These are phyloP conservation scores for Botryotinia calthae DNA, from an alignment of 2,329 filamentous ascomycete genomes.

Conservation along the genomic window DNA sequence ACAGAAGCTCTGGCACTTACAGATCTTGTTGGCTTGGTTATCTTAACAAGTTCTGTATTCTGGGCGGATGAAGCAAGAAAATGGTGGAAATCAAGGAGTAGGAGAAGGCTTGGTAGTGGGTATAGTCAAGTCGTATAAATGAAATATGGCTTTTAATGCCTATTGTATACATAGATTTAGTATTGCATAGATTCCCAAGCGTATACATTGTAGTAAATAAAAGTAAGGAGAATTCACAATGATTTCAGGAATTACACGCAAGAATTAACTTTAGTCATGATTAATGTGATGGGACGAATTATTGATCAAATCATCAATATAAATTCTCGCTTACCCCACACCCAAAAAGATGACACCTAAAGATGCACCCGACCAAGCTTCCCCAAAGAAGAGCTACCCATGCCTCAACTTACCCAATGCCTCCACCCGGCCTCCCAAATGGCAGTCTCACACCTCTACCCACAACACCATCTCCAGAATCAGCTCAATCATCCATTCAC, in stretches of 20 bases:
- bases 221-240: neutral
- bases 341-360: conserved; percentile 22
- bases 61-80: conserved; percentile 93
- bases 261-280: neutral
- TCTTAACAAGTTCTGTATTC: conserved; percentile 85
- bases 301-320: conserved; percentile 11
- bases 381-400: conserved; percentile 29
- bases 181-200: conserved; percentile 19
- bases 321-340: conserved; percentile 30
- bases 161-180: conserved; percentile 23
- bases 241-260: neutral
- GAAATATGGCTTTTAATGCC: conserved; percentile 11
- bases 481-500: conserved; percentile 48
- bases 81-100: conserved; percentile 61
- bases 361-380: conserved; percentile 21
- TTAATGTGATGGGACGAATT: neutral
- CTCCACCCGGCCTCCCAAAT: conserved; percentile 39
- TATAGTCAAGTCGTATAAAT: conserved; percentile 64
- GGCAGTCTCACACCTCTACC: conserved; percentile 30
- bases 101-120: conserved; percentile 54
- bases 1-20: conserved; percentile 76
- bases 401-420: conserved; percentile 39
- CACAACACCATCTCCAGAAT: conserved; percentile 23
- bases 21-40: conserved; percentile 71
- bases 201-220: conserved; percentile 17